These are phyloP conservation scores for Sporothrix inflata DNA, from an alignment of 2,329 filamentous ascomycete species.

Conservation along the genomic window DNA sequence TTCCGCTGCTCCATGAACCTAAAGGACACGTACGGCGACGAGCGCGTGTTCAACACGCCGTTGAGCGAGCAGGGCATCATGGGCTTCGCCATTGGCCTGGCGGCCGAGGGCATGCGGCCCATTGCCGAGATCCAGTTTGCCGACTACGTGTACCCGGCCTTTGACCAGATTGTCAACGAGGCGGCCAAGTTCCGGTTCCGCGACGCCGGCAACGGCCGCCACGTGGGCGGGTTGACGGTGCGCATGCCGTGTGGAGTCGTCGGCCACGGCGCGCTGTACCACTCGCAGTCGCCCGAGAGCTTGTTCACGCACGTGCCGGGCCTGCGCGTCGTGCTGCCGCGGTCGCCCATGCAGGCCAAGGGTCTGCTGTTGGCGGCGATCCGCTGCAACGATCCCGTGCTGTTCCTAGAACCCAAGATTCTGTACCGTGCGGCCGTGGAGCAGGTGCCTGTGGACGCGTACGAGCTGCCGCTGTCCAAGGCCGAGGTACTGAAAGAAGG, in stretches of 20 bases:
- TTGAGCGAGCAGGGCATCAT: slow-evolving; percentile 92
- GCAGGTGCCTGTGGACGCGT: slow-evolving; percentile 80
- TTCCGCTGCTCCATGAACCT: slow-evolving; percentile 94
- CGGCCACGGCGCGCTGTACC: slow-evolving; percentile 84
- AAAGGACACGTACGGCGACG: slow-evolving; percentile 80
- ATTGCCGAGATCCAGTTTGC: slow-evolving; percentile 96
- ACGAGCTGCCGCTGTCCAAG: slow-evolving; percentile 81
- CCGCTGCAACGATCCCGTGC: slow-evolving; percentile 79
- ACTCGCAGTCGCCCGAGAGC: slow-evolving; percentile 86
- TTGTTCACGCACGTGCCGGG: slow-evolving; percentile 89
- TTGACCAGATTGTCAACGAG: slow-evolving; percentile 93
- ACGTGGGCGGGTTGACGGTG: slow-evolving; percentile 78
- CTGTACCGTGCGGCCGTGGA: slow-evolving; percentile 90
- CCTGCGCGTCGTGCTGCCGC: slow-evolving; percentile 80
- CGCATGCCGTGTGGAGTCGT: slow-evolving; percentile 90
- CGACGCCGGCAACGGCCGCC: slow-evolving; percentile 60
- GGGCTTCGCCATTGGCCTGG: slow-evolving; percentile 88
- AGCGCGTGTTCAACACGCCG: slow-evolving; percentile 95
- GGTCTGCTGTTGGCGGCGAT: slow-evolving; percentile 79
- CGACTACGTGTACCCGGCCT: slow-evolving; percentile 90
- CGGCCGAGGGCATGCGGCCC: slow-evolving; percentile 88
- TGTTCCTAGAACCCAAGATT: slow-evolving; percentile 95
- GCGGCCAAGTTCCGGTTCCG: slow-evolving; percentile 86
- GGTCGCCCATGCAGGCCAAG: slow-evolving; percentile 86
- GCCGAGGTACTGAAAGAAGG: slow-evolving; percentile 83